Evolutionary conservation across 495 filamentous ascomycete genomes (phyloP).

Genomic region (Lineolata rhizophorae): DNA sequence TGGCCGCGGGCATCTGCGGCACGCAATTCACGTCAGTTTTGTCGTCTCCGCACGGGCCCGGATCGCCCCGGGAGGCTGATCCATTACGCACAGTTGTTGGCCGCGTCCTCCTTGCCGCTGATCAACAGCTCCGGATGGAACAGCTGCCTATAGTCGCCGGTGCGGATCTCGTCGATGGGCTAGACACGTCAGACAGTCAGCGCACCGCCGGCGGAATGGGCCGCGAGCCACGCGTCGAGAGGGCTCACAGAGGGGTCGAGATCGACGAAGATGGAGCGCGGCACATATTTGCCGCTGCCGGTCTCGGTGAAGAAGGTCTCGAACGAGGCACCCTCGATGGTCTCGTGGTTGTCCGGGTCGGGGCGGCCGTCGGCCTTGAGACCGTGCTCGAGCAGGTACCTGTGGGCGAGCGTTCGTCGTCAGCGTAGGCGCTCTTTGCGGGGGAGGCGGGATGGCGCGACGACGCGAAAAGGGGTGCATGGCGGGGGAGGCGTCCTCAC

Average conservation of each 20-base stretch:
- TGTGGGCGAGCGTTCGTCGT: conserved; percentile 14
- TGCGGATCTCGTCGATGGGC: conserved; percentile 82
- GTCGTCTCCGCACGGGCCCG: background rate
- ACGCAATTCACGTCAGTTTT: conserved; percentile 5
- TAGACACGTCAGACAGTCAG: conserved; percentile 9
- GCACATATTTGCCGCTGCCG: conserved; percentile 69
- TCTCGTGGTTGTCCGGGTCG: conserved; percentile 38
- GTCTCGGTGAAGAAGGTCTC: conserved; percentile 90
- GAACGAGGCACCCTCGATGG: conserved; percentile 44
- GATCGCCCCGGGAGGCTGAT: background rate
- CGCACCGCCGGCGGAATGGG: too few relatives aligned
- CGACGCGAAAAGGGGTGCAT: too few relatives aligned
- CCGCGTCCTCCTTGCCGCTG: conserved; percentile 83
- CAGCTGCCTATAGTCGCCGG: conserved; percentile 59
- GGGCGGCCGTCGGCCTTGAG: conserved; percentile 54
- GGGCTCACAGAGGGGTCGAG: conserved; percentile 66
- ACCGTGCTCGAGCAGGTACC: conserved; percentile 82
- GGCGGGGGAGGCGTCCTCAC: too few relatives aligned
- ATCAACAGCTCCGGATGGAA: conserved; percentile 81
- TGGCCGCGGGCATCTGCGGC: conserved; percentile 61
- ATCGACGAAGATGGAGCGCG: conserved; percentile 75
- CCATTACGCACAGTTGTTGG: conserved; percentile 49
- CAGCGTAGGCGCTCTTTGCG: too few relatives aligned
- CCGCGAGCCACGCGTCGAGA: too few relatives aligned
- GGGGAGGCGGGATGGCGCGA: conserved; percentile 3